Conservation (phyloP, 371 early-diverging fungal species). For the Fennellomyces sp. region DNA sequence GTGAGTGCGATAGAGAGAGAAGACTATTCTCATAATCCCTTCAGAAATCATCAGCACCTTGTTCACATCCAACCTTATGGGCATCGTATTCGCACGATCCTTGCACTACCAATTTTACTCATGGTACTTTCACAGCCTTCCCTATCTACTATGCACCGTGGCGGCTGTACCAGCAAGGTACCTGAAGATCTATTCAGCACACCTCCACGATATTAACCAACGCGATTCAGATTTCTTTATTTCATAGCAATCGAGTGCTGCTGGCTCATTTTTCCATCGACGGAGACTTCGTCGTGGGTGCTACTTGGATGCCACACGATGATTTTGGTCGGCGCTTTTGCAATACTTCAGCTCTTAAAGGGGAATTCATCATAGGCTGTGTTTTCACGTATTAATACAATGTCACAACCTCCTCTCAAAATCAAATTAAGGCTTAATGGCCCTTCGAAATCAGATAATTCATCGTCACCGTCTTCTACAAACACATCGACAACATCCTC, state of each 20-base stretch:
- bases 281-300: conserved; percentile 35
- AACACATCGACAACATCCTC: conserved; percentile 10
- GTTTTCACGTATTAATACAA: not conserved
- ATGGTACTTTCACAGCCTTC: conserved; percentile 90
- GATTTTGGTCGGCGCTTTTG: conserved; percentile 29
- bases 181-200: too few species aligned
- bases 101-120: conserved; percentile 96
- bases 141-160: conserved; percentile 84
- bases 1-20: not conserved
- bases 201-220: too few species aligned
- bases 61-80: conserved; percentile 86
- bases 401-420: conserved; percentile 38
- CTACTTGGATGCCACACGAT: conserved; percentile 40
- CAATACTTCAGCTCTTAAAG: too few species aligned
- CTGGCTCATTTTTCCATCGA: conserved; percentile 55
- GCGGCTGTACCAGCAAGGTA: conserved; percentile 28
- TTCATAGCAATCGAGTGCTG: conserved; percentile 37
- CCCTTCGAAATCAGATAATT: conserved; percentile 13
- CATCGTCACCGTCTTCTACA: conserved; percentile 14
- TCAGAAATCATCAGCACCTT: conserved; percentile 69
- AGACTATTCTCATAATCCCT: conserved; percentile 5
- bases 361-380: too few species aligned
- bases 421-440: conserved; percentile 32
- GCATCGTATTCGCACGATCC: conserved; percentile 85
- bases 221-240: not conserved